A percentile compares a stretch with the other conserved stretches of the same genome.
These are phyloP conservation scores for Cajanus cajan DNA, from an alignment of 306 rosid species.

Conservation along the genomic window DNA sequence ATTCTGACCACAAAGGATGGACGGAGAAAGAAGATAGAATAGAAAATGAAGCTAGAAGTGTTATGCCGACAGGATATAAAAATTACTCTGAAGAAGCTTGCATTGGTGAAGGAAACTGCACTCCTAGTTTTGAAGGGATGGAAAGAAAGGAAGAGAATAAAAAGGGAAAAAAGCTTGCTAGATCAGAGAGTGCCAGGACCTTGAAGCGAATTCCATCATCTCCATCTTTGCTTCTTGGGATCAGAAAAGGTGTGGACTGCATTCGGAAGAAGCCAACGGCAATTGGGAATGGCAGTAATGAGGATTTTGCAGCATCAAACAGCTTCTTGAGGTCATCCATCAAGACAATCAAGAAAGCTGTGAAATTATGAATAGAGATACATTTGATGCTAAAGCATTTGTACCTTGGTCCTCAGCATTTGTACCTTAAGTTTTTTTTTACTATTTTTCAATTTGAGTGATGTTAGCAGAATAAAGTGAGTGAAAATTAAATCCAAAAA, in stretches of 20 bases:
- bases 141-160: constrained; percentile 48
- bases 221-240: constrained; percentile 75
- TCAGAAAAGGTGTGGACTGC: constrained; percentile 74
- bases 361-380: constrained; percentile 41
- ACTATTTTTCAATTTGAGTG: constrained; percentile 29
- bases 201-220: constrained; percentile 86
- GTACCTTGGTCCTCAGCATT: not conserved
- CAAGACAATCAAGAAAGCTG: constrained; percentile 70
- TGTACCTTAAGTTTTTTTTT: not conserved
- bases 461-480: constrained; percentile 36
- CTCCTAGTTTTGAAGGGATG: constrained; percentile 43
- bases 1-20: constrained; percentile 23
- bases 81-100: constrained; percentile 36
- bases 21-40: constrained; percentile 28
- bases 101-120: constrained; percentile 38
- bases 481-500: constrained; percentile 24
- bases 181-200: constrained; percentile 77
- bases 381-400: constrained; percentile 12
- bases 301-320: constrained; percentile 39
- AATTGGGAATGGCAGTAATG: constrained; percentile 38
- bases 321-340: constrained; percentile 64
- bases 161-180: constrained; percentile 52
- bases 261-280: constrained; percentile 64
- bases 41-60: constrained; percentile 29
- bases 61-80: constrained; percentile 26